Conservation (phyloP, 1,284 basidiomycete genomes). For the Ustilago vetiveriae region DNA sequence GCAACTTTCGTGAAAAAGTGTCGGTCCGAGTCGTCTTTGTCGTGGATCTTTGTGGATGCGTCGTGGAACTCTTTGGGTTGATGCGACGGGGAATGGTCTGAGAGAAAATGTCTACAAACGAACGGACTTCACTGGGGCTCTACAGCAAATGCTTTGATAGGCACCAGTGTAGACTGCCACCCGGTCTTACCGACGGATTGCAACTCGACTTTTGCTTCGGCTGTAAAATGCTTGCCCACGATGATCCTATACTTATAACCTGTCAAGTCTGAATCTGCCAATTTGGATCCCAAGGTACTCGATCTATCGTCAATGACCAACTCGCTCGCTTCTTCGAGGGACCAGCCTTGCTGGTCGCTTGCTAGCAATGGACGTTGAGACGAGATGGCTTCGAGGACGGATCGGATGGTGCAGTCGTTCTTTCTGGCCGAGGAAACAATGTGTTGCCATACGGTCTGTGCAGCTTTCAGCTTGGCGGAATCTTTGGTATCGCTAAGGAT, state of each 20-base stretch:
- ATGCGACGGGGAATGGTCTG: too few species aligned
- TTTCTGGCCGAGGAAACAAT: neutral
- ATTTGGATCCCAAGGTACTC: constrained; percentile 53
- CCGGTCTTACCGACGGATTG: neutral
- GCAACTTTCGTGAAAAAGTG: neutral
- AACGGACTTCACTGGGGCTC: neutral
- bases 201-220: constrained; percentile 7
- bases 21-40: too few species aligned
- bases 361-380: neutral
- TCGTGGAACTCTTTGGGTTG: too few species aligned
- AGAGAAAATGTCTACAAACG: too few species aligned
- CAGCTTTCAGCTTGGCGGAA: neutral
- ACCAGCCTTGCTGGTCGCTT: constrained; percentile 2
- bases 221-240: constrained; percentile 57
- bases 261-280: constrained; percentile 66
- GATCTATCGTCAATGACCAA: constrained; percentile 65
- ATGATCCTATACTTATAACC: constrained; percentile 62
- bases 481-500: constrained; percentile 22
- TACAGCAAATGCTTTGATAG: constrained; percentile 2
- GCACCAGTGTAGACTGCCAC: neutral
- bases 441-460: neutral
- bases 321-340: constrained; percentile 13
- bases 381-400: constrained; percentile 1
- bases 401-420: neutral
- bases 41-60: too few species aligned